Evolutionary conservation across 225 moss, liverwort and hornwort genomes (phyloP), one percentile per base, ranked within the genome.

Genomic region (Physcomitrellopsis africana): DNA sequence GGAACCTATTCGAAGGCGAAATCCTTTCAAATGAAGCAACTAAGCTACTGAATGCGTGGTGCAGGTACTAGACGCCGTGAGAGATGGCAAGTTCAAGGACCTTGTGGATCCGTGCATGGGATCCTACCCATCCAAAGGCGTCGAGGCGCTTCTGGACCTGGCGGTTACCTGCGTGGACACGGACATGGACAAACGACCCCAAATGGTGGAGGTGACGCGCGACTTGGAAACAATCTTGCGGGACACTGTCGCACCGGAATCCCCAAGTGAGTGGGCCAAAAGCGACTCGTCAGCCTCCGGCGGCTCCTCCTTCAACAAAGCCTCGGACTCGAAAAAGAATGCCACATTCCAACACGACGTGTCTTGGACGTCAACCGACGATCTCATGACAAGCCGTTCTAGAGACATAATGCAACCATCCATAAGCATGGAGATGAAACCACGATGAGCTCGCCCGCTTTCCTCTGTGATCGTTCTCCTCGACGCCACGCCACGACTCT

Each of bases 121-220:
- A 3, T 0, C 83, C 3, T 94, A 91, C 57, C 89, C 96, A 4
- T 69, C 57, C 10, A 83, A 92, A 19, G 86, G 89, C 6, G 44
- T 91, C 27, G 89, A 96, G 66, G 70, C 85, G 17, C 67, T 92
- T 22, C 67, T 80, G 27, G 82, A 52, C 0, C 58, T 94, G 23
- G 86, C 89, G 8, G 41, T 96, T 7, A 14, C 86, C 0, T 94
- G 94, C 37, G 85, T 85, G 68, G 67, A 80, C 0, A 4, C 5
- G 9, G 63, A 91, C 44, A 85, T 86, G 11, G 84, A 80, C 0
- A 65, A 65, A 15, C 89, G 96, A 1, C 96, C 96, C 1, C 88
- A 81, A 75, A 96, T 96, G 94, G 13, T 87, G 4, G 92, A 91
- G 8, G 85, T 87, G 3, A 46, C 87, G 9, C 88, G 86, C 2